Percentiles rank a stretch among this genome's conserved stretches.
Evolutionary conservation across 108 stramenopile species (phyloP).

Genomic region (Parietichytrium sp.): DNA sequence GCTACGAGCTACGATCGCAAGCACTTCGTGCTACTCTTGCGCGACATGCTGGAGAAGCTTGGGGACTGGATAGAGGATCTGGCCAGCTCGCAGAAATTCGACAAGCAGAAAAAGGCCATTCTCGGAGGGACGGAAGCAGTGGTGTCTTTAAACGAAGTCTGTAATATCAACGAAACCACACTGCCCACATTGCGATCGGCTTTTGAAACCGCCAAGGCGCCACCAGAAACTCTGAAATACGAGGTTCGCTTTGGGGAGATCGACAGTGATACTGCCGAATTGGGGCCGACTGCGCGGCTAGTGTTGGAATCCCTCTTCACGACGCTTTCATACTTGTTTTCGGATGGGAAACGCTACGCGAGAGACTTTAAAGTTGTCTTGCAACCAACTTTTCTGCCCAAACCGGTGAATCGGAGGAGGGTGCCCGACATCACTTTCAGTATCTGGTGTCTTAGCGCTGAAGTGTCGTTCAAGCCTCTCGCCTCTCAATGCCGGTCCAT

Average conservation of each 20-base stretch:
- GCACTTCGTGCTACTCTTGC: not conserved
- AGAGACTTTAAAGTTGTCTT: not conserved
- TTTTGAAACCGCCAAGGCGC: not conserved
- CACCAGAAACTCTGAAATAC: not conserved
- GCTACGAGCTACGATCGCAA: not conserved
- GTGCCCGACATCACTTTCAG: constrained; percentile 58
- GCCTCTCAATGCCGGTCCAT: constrained; percentile 76
- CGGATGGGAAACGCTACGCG: not conserved
- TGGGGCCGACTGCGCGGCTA: not conserved
- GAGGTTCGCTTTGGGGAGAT: not conserved
- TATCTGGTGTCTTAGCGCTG: constrained; percentile 96
- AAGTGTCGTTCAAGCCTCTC: constrained; percentile 85
- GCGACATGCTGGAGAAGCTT: not conserved
- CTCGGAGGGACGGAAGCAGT: not conserved
- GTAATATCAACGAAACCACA: not conserved
- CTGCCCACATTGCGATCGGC: not conserved
- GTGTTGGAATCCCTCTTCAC: not conserved
- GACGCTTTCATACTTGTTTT: not conserved
- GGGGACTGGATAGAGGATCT: too few species aligned
- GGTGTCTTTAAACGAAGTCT: not conserved
- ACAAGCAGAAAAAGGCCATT: not conserved
- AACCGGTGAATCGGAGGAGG: too few species aligned
- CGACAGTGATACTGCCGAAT: not conserved
- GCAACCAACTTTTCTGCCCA: too few species aligned
- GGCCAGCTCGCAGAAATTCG: too few species aligned